Percentiles rank a stretch among this genome's conserved stretches.
phyloP scores from a whole-genome alignment of 1,284 basidiomycete species.

The Gomphus bonarii region DNA sequence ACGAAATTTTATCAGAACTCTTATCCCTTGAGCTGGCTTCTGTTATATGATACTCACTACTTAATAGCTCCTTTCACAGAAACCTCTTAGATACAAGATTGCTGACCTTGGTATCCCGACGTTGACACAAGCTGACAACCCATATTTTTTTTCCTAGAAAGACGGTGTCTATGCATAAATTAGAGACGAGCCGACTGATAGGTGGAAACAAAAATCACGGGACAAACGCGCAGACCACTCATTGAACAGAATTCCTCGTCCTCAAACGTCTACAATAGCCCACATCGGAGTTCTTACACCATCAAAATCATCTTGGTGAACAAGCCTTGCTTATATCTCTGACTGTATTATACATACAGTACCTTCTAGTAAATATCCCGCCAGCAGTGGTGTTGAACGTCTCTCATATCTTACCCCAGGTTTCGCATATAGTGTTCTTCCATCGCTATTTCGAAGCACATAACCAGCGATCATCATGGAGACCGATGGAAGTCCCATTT shows the following conservation, averaged over 20 bases:
- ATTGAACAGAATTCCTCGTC: no score
- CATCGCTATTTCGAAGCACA: background rate
- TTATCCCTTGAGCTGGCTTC: background rate
- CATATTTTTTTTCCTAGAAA: no score
- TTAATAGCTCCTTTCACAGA: background rate
- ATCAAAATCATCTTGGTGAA: no score
- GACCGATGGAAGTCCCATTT: constrained; percentile 6
- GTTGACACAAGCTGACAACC: background rate
- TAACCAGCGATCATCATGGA: background rate
- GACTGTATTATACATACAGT: background rate
- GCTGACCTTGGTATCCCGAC: background rate
- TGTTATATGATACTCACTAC: background rate
- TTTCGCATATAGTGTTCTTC: background rate
- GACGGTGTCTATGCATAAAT: background rate
- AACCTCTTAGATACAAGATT: background rate
- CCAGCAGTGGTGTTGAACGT: background rate
- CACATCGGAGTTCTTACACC: constrained; percentile 1
- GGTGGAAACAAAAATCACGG: background rate
- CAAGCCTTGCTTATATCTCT: background rate
- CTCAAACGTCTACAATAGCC: background rate
- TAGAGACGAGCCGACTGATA: no score
- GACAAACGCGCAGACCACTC: no score
- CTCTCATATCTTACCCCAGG: background rate
- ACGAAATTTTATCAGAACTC: background rate
- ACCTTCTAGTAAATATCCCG: background rate